Conservation (phyloP, 306 rosid genomes). For the Mimosa pudica region DNA sequence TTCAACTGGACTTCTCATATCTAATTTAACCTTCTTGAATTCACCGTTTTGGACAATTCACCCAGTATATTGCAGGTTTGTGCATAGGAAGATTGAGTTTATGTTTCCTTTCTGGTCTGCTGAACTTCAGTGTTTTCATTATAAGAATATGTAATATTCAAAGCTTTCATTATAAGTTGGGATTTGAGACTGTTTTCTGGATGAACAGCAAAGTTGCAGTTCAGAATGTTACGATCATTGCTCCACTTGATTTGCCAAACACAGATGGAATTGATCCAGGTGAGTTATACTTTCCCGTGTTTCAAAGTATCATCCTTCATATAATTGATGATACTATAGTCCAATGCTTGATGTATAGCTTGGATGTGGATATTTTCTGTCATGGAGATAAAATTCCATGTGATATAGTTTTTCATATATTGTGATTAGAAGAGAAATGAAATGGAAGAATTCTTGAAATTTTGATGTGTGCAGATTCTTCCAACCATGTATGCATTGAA, state of each 20-base stretch:
- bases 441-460: conserved; percentile 31
- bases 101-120: conserved; percentile 30
- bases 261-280: conserved; percentile 88
- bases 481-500: conserved; percentile 72
- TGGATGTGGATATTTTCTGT: conserved; percentile 11
- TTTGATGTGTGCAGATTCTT: conserved; percentile 60
- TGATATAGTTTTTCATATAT: too few species aligned
- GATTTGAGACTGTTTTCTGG: conserved; percentile 59
- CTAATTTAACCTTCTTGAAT: conserved; percentile 71
- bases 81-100: conserved; percentile 31
- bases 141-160: conserved; percentile 47
- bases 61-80: conserved; percentile 87
- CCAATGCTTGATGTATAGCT: conserved; percentile 18
- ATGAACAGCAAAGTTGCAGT: conserved; percentile 75
- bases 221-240: conserved; percentile 64
- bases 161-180: conserved; percentile 49
- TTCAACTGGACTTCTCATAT: conserved; percentile 66
- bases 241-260: conserved; percentile 74
- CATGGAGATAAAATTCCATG: not conserved
- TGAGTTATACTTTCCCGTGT: conserved; percentile 33
- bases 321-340: conserved; percentile 9
- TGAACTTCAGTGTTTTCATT: conserved; percentile 36
- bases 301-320: conserved; percentile 8
- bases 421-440: too few species aligned
- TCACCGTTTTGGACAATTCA: conserved; percentile 89